Base-by-base conservation (phyloP, 108 stramenopile species). In the Skeletonema costatum region DNA sequence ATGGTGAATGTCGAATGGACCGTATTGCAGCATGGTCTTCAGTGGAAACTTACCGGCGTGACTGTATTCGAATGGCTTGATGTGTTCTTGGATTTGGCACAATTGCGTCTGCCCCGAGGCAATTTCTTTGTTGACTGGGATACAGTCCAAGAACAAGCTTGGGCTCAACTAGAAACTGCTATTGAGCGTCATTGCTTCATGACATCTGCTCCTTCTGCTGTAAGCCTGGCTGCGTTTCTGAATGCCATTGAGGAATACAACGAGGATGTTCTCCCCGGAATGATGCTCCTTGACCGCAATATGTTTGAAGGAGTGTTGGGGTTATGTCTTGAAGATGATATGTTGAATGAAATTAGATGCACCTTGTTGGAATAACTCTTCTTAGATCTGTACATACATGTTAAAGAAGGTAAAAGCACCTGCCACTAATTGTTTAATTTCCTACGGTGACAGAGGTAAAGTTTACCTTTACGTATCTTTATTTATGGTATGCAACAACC, bases 1-100 rank as follows among this genome's bases (percentile, higher is more conserved):
- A 56, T 56, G 53, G n/a, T 25, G 53, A 56, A 56, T 56, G 53
- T 56, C 19, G 53, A 56, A 56, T 25, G 53, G 53, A 56, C 21
- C 21, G 53, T 29, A 9, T 25, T 56, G 25, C 53, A 56, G 7
- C 53, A 56, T 21, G 53, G 53, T 56, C 53, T 56, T 56, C 53
- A 56, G 25, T 56, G 53, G 53, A 56, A 56, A 56, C 53, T 56
- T 2, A 56, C 53, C 10, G 53, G 53, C 53, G 53, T 56, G 53
- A 25, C 21, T 25, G 53, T 56, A 56, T 56, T 56, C 25, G 53
- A 56, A 25, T 56, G 53, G 53, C 53, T 56, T 56, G 53, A 56
- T 25, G 25, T 56, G 53, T 56, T 56, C 53, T 56, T 56, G 7
- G 53, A 56, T 56, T 56, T 56, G 53, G 53, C 53, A 56, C 29